Conservation (phyloP, 1,139 yeast species). For the Geotrichum cucujoidarum region DNA sequence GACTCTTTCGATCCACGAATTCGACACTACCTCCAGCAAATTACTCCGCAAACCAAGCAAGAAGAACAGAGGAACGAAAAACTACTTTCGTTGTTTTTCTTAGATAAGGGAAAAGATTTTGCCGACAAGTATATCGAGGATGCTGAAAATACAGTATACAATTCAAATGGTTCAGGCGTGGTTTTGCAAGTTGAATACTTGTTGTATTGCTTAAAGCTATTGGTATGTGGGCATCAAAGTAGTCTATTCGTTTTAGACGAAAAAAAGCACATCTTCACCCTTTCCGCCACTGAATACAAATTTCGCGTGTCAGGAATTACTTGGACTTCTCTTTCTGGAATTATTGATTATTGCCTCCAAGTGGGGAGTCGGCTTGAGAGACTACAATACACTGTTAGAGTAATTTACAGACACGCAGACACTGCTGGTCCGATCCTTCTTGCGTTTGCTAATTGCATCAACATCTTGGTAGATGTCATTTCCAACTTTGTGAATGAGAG, state of each 20-base stretch:
- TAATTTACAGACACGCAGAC: constrained; percentile 19
- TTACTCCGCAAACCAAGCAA: constrained; percentile 5
- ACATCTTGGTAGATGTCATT: constrained; percentile 21
- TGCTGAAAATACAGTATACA: constrained; percentile 4
- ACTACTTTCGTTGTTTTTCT: constrained; percentile 6
- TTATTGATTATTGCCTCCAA: constrained; percentile 23
- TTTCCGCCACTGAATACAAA: constrained; percentile 2
- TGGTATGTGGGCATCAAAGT: constrained; percentile 18
- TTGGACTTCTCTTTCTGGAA: constrained; percentile 17
- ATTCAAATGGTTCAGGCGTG: constrained; percentile 7
- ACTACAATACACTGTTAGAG: constrained; percentile 25
- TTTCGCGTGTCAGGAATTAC: constrained; percentile 26
- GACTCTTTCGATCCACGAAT: constrained; percentile 10
- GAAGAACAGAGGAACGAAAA: constrained; percentile 5
- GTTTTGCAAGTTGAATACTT: constrained; percentile 8
- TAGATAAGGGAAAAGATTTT: constrained; percentile 14
- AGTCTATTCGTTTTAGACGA: constrained; percentile 13
- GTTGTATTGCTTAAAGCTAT: constrained; percentile 11
- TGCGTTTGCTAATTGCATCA: constrained; percentile 32
- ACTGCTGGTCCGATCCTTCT: constrained; percentile 26
- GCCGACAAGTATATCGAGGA: constrained; percentile 14
- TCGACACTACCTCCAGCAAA: constrained; percentile 1
- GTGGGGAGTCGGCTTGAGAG: constrained; percentile 31
- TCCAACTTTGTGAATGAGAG: constrained; percentile 20
- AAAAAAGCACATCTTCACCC: constrained; percentile 10